Evolutionary conservation across 2,329 filamentous ascomycete genomes (phyloP).

Genomic region (Fusarium concolor): DNA sequence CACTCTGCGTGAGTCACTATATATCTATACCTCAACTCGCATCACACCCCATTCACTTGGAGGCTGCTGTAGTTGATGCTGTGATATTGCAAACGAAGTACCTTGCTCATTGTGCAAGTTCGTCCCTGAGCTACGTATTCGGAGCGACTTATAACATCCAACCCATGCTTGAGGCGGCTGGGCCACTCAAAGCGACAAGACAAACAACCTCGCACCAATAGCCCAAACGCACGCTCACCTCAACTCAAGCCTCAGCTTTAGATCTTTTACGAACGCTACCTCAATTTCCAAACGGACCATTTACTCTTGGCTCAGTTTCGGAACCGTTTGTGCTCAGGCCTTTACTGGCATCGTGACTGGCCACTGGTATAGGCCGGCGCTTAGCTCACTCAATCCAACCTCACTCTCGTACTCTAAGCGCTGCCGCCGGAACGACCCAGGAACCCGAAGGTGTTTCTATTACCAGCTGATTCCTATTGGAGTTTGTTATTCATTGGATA

Average conservation of each 20-base stretch:
- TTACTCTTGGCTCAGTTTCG: conserved; percentile 40
- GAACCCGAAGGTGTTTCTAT: conserved; percentile 24
- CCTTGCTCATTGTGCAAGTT: conserved; percentile 30
- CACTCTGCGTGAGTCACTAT: conserved; percentile 44
- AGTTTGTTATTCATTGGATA: conserved; percentile 37
- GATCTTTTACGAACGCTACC: conserved; percentile 11
- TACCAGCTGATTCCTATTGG: conserved; percentile 24
- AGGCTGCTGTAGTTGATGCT: conserved; percentile 29
- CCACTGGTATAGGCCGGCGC: conserved; percentile 39
- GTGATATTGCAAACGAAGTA: conserved; percentile 19
- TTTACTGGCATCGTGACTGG: conserved; percentile 41
- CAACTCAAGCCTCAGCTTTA: conserved; percentile 17
- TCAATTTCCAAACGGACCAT: conserved; percentile 2
- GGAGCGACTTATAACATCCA: conserved; percentile 35
- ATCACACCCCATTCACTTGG: conserved; percentile 47
- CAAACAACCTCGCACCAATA: conserved; percentile 27
- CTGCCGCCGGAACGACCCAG: conserved; percentile 39
- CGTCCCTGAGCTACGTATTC: conserved; percentile 18
- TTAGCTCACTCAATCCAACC: conserved; percentile 39
- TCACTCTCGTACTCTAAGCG: conserved; percentile 40
- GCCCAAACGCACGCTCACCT: conserved; percentile 19
- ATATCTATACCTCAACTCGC: conserved; percentile 36
- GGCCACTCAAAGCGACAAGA: conserved; percentile 40
- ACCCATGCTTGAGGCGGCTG: conserved; percentile 43
- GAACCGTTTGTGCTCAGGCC: conserved; percentile 24